These are phyloP conservation scores for Podospora australis DNA, from an alignment of 495 filamentous ascomycete genomes.

Conservation along the genomic window DNA sequence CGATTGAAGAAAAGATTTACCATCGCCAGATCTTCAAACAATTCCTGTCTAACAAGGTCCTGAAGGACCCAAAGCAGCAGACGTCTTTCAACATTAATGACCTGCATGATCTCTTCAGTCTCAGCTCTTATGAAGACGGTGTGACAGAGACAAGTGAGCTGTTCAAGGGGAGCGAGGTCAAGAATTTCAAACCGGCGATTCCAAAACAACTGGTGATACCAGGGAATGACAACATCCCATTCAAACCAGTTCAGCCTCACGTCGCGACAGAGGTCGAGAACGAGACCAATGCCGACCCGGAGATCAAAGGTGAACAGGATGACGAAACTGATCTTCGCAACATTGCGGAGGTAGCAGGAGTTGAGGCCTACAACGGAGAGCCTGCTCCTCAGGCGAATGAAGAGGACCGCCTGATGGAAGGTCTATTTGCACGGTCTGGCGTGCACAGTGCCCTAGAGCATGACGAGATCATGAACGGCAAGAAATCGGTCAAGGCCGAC, in stretches of 20 bases:
- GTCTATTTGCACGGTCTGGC: conserved; percentile 76
- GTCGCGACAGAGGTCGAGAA: background rate
- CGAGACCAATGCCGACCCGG: background rate
- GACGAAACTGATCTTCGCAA: conserved; percentile 22
- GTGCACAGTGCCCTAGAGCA: conserved; percentile 84
- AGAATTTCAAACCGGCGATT: conserved; percentile 40
- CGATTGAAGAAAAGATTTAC: conserved; percentile 98
- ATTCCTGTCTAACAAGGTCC: conserved; percentile 87
- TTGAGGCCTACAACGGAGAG: conserved; percentile 25
- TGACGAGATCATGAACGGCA: conserved; percentile 69
- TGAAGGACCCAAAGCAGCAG: conserved; percentile 84
- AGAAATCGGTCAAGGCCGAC: conserved; percentile 57
- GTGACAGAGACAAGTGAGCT: conserved; percentile 76
- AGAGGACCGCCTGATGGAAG: conserved; percentile 70
- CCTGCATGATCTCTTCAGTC: conserved; percentile 82
- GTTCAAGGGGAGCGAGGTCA: conserved; percentile 76
- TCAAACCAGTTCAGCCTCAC: background rate
- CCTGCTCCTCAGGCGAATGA: conserved; percentile 24
- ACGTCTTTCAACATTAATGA: conserved; percentile 80
- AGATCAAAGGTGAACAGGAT: conserved; percentile 25
- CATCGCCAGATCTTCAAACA: conserved; percentile 98
- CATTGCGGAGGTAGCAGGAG: conserved; percentile 34
- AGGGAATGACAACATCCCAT: conserved; percentile 12
- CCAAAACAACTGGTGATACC: conserved; percentile 30
- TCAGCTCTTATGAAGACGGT: conserved; percentile 60